Base-by-base conservation (phyloP, 129 eudicot genomes). In the Silybum marianum region DNA sequence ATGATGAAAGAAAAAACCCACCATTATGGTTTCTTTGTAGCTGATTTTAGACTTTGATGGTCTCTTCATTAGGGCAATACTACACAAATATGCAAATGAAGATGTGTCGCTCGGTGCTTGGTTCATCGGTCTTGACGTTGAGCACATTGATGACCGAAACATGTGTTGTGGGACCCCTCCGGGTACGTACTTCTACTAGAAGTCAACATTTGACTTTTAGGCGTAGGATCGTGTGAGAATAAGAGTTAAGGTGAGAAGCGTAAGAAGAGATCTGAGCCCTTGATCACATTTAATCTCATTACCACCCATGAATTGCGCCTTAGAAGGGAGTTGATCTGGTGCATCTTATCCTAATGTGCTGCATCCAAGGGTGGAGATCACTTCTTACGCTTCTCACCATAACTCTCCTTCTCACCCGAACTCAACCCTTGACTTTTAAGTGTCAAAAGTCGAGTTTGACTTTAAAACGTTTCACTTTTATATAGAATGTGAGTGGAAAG, bases 141-240 rank as follows among this genome's bases (percentile, higher is more conserved):
- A 87, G 78, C 93, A 89, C 58, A 77, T 89, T 69, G 86, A 89
- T 76, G 93, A 89, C 19, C 90, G 85, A n/a, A 87, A 75, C 89
- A 87, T 89, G 90, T 89, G 93, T 72, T 89, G 93, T 18, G 87
- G 90, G 76, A 89, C 92, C 71, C 92, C 90, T 70, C 89, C 89
- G 13, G 90, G 93, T 89, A 76, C 26, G 71, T 21, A 25, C 66
- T 71, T 54, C 24, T 63, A 44, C 23, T 19, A 25, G 28, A 18
- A 70, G 77, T 58, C 42, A 46, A 39, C 24, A 8, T 70, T 70
- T 54, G 81, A 71, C 58, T 40, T 72, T 72, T n/a, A n/a, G n/a
- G n/a, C n/a, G n/a, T n/a, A n/a, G n/a, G n/a, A n/a, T n/a, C n/a
- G n/a, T n/a, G n/a, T n/a, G n/a, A n/a, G n/a, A n/a, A n/a, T n/a